phyloP scores from a whole-genome alignment of 352 stramenopile genomes.

The Pythium vanterpoolii region DNA sequence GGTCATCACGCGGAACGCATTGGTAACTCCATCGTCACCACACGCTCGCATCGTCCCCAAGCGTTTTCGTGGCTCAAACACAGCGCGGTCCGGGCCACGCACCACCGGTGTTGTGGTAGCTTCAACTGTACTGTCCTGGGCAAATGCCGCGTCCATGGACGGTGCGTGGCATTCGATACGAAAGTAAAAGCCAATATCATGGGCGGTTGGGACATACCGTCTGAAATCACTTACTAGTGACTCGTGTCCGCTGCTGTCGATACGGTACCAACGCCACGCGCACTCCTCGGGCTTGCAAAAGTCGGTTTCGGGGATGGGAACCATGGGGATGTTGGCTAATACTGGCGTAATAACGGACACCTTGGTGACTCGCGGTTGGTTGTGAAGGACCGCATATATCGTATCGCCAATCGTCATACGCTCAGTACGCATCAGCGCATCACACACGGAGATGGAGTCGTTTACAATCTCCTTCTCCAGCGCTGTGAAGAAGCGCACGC shows the following conservation, averaged over 20 bases:
- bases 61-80: conserved; percentile 42
- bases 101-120: conserved; percentile 36
- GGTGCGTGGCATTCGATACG: conserved; percentile 56
- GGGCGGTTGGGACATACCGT: conserved; percentile 37
- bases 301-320: conserved; percentile 48
- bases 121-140: conserved; percentile 32
- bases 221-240: conserved; percentile 16
- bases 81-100: conserved; percentile 41
- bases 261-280: conserved; percentile 54
- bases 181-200: conserved; percentile 46
- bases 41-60: conserved; percentile 17
- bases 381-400: conserved; percentile 48
- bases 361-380: conserved; percentile 53
- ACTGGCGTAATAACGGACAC: conserved; percentile 49
- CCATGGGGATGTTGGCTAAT: conserved; percentile 40
- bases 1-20: conserved; percentile 70
- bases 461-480: conserved; percentile 31
- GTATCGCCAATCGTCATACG: conserved; percentile 41
- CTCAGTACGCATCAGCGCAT: conserved; percentile 41
- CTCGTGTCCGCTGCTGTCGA: conserved; percentile 19
- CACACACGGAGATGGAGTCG: conserved; percentile 34
- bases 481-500: conserved; percentile 43
- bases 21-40: too few species aligned
- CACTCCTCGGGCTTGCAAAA: conserved; percentile 67
- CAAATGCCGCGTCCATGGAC: conserved; percentile 26